phyloP scores from a whole-genome alignment of 1,139 yeast genomes.

The Geotrichum phurueaensis region DNA sequence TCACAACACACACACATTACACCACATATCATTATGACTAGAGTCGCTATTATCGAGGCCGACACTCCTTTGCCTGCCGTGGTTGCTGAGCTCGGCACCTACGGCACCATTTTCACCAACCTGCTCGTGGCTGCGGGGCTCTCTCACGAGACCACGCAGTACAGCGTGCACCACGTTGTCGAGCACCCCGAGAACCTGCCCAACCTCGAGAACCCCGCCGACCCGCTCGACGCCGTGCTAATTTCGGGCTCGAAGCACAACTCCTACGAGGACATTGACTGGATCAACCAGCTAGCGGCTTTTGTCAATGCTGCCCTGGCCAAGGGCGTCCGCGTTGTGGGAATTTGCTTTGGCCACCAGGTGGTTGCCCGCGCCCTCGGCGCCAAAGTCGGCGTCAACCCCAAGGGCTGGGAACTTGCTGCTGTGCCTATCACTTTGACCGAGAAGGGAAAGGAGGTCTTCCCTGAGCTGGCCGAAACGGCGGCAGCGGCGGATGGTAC shows the following conservation, averaged over 20 bases:
- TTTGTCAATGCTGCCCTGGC: conserved; percentile 32
- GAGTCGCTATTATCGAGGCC: conserved; percentile 31
- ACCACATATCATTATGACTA: conserved; percentile 16
- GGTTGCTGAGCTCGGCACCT: conserved; percentile 27
- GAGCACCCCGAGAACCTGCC: conserved; percentile 38
- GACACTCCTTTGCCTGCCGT: conserved; percentile 31
- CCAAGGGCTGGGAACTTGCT: conserved; percentile 71
- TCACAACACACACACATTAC: background rate
- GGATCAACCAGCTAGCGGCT: conserved; percentile 49
- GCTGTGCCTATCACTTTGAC: conserved; percentile 48
- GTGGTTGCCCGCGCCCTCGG: conserved; percentile 63
- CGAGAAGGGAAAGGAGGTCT: conserved; percentile 31
- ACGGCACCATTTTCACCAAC: conserved; percentile 35
- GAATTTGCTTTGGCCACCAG: conserved; percentile 88
- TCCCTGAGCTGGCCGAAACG: conserved; percentile 31
- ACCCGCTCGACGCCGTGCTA: conserved; percentile 42
- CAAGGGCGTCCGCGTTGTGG: conserved; percentile 32
- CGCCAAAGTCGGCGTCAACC: conserved; percentile 50
- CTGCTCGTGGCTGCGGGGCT: conserved; percentile 31
- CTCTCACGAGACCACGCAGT: conserved; percentile 19
- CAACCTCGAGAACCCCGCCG: conserved; percentile 37
- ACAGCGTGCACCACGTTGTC: conserved; percentile 45
- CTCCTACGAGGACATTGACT: conserved; percentile 47
- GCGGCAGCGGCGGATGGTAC: conserved; percentile 21
- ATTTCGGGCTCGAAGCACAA: conserved; percentile 64